Percentiles rank a stretch among this genome's conserved stretches.
These are phyloP conservation scores for Pseudoturritis turrita DNA, from an alignment of 345 rosid genomes.

Conservation along the genomic window DNA sequence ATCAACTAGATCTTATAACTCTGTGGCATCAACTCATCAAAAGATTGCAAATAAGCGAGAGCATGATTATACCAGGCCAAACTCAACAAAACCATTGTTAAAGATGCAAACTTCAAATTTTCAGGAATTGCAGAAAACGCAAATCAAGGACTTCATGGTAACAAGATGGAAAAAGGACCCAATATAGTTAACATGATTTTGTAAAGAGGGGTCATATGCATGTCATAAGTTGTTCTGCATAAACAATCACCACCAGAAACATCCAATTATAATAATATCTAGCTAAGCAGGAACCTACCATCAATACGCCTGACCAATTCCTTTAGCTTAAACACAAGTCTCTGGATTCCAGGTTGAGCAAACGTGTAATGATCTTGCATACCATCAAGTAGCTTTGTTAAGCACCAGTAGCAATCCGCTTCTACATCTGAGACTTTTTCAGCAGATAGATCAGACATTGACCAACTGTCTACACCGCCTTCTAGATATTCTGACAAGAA, in stretches of 20 bases:
- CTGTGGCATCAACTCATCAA: neutral
- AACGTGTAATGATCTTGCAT: constrained; percentile 99
- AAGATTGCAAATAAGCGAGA: neutral
- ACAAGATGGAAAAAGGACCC: neutral
- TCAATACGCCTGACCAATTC: constrained; percentile 95
- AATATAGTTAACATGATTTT: neutral
- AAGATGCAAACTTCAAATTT: neutral
- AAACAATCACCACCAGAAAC: neutral
- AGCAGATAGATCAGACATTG: constrained; percentile 58
- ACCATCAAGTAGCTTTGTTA: constrained; percentile 92
- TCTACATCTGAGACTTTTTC: constrained; percentile 69
- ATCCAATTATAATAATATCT: neutral
- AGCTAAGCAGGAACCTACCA: constrained; percentile 43
- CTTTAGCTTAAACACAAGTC: constrained; percentile 96
- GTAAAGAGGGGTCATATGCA: neutral
- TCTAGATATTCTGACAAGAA: constrained; percentile 89
- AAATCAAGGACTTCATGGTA: neutral
- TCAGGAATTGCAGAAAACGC: neutral
- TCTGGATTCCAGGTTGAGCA: constrained; percentile 99
- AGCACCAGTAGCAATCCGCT: constrained; percentile 99
- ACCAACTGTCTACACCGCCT: constrained; percentile 75
- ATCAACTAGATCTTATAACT: neutral
- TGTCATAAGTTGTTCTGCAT: neutral
- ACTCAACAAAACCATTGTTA: neutral
- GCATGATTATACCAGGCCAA: neutral